Evolutionary conservation across 2,329 filamentous ascomycete genomes (phyloP), one percentile per base, ranked within the genome.

Genomic region (Remersonia thermophila): DNA sequence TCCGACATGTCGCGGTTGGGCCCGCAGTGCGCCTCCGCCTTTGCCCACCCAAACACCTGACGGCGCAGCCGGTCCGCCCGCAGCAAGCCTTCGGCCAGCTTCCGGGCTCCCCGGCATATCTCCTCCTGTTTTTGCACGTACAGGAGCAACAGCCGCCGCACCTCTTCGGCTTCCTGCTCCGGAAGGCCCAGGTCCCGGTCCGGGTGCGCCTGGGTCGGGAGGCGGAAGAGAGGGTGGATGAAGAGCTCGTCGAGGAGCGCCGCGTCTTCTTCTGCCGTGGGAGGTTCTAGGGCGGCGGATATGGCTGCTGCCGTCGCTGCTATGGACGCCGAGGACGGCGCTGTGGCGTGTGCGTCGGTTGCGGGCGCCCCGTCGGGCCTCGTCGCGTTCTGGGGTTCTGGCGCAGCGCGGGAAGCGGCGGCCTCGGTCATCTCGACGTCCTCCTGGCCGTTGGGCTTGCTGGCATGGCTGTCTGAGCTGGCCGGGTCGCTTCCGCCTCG

Each of bases 101-200:
- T 71, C 38, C 73, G 69, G 1, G 78, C 71, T 7, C 80, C 77
- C 4, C 83, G 75, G 38, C 82, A 79, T 2, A 89, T 75, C 54
- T 91, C 83, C 50, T 91, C 83, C 52, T 91, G 83, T 56, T 89
- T 89, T 51, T 89, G 83, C 17, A 89, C 76, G 53, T 84, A 89
- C 9, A 83, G 62, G 45, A 84, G 71, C 33, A 91, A 65, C 13
- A 86, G 59, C 39, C 79, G 71, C 40, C 83, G 75, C 30, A 83
- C 77, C 41, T 91, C 82, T 45, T 87, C 82, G 1, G 84, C 84
- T 58, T 91, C 83, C 17, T 65, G 59, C 13, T 76, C 66, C 1
- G 83, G 82, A 3, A 93, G 69, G 2, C 80, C 80, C 27, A 83
- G 62, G 52, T 86, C 76, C 37, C 77, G 69, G 53, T 87, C 79